Percentiles rank a stretch among this genome's conserved stretches.
Evolutionary conservation across 2,329 filamentous ascomycete species (phyloP).

Genomic region (Calcarisporium arbuscula): DNA sequence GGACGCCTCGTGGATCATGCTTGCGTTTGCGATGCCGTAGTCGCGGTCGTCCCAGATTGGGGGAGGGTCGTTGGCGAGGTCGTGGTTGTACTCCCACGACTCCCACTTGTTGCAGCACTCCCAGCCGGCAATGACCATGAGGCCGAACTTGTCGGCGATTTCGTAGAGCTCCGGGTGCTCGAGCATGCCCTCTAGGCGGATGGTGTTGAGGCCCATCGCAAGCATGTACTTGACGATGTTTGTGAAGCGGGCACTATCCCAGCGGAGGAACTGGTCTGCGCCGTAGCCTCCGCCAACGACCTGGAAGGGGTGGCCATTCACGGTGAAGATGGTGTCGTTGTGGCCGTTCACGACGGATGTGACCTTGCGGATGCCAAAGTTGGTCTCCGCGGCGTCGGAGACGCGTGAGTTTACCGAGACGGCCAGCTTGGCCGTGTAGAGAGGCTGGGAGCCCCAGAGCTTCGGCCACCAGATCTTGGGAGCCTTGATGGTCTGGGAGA

Average conservation of each 20-base stretch:
- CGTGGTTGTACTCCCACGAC: constrained; percentile 53
- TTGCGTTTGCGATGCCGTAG: constrained; percentile 46
- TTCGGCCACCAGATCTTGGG: constrained; percentile 57
- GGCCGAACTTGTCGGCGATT: constrained; percentile 50
- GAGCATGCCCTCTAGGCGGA: constrained; percentile 58
- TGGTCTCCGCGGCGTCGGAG: constrained; percentile 19
- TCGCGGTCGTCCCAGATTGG: constrained; percentile 44
- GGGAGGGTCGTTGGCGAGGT: constrained; percentile 32
- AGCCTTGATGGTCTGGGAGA: constrained; percentile 26
- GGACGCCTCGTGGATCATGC: constrained; percentile 53
- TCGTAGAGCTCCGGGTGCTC: constrained; percentile 57
- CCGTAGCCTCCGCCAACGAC: constrained; percentile 56
- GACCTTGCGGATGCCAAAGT: constrained; percentile 30
- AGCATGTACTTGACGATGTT: constrained; percentile 47
- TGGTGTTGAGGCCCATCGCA: constrained; percentile 56
- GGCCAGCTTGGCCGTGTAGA: constrained; percentile 34
- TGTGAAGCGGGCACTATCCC: constrained; percentile 39
- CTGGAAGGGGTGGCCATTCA: constrained; percentile 54
- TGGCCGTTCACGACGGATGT: constrained; percentile 41
- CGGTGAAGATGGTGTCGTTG: constrained; percentile 48
- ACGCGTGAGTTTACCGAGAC: constrained; percentile 21
- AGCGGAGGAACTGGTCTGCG: constrained; percentile 56
- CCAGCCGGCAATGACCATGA: constrained; percentile 59
- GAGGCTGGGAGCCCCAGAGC: constrained; percentile 50
- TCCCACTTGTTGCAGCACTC: constrained; percentile 67